Evolutionary conservation across 1,284 basidiomycete genomes (phyloP).

Genomic region (Irpex sp.): DNA sequence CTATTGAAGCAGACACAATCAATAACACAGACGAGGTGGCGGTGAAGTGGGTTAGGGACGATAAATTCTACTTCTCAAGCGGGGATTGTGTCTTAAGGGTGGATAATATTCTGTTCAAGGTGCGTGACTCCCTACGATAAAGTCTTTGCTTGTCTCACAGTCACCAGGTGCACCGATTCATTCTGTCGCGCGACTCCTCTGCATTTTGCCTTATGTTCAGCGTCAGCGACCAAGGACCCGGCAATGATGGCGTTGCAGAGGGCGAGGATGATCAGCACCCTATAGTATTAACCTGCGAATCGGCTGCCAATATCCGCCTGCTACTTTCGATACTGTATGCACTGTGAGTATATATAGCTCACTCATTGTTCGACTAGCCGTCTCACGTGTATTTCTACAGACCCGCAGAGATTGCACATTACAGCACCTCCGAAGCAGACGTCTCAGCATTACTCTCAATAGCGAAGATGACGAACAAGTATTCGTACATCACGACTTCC

Average conservation of each 20-base stretch:
- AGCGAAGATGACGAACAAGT: conserved; percentile 30
- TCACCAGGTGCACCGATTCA: conserved; percentile 45
- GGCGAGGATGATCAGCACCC: conserved; percentile 46
- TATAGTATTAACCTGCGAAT: conserved; percentile 45
- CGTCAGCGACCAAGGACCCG: conserved; percentile 17
- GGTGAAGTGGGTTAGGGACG: conserved; percentile 8
- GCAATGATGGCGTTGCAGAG: conserved; percentile 24
- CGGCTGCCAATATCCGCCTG: conserved; percentile 42
- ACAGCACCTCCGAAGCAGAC: conserved; percentile 16
- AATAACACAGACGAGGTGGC: neutral
- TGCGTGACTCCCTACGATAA: conserved; percentile 19
- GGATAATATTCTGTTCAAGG: conserved; percentile 46
- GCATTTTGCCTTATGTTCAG: conserved; percentile 53
- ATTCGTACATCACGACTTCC: conserved; percentile 28
- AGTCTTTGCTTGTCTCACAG: neutral
- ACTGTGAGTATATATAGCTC: conserved; percentile 33
- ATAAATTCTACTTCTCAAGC: conserved; percentile 30
- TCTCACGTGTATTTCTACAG: conserved; percentile 12
- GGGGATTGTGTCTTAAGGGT: conserved; percentile 47
- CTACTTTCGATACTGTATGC: conserved; percentile 48
- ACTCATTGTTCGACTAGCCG: neutral
- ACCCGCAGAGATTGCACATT: conserved; percentile 23
- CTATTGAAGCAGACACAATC: no score
- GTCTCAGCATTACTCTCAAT: conserved; percentile 26
- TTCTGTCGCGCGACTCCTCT: conserved; percentile 46